Percentiles rank a stretch among this genome's conserved stretches.
Evolutionary conservation across 306 rosid genomes (phyloP).

Genomic region (Pachyrhizus erosus): DNA sequence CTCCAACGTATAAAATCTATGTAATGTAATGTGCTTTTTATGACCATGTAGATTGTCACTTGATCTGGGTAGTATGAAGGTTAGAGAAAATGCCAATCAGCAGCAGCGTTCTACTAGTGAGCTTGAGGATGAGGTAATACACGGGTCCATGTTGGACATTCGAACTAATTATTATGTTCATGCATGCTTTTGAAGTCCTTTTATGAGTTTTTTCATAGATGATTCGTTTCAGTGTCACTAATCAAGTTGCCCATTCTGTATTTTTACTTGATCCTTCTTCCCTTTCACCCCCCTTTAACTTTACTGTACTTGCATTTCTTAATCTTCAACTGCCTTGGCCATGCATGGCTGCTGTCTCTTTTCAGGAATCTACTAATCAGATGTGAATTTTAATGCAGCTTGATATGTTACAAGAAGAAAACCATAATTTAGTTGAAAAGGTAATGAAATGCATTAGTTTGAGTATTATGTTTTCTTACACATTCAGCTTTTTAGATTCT

Average conservation of each 20-base stretch:
- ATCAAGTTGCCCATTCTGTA: background rate
- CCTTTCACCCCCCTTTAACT: background rate
- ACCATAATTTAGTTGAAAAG: conserved; percentile 81
- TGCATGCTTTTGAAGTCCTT: conserved; percentile 3
- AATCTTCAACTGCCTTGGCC: conserved; percentile 26
- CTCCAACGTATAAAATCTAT: background rate
- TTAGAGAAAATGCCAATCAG: conserved; percentile 58
- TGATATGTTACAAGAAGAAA: conserved; percentile 98
- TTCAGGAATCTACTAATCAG: conserved; percentile 39
- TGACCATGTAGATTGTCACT: conserved; percentile 72
- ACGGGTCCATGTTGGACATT: background rate
- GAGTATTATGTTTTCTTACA: conserved; percentile 33
- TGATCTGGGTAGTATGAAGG: conserved; percentile 82
- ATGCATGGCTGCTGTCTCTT: background rate
- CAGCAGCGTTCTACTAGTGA: conserved; percentile 59
- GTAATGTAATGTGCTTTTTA: conserved; percentile 42
- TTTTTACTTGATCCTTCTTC: conserved; percentile 3
- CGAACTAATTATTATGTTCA: conserved; percentile 1
- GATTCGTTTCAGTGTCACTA: conserved; percentile 27
- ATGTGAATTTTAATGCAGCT: conserved; percentile 77
- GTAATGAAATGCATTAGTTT: conserved; percentile 60
- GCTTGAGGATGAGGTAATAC: conserved; percentile 88
- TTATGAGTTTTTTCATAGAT: background rate
- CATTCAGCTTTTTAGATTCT: conserved; percentile 35
- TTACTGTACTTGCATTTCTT: conserved; percentile 15